Base-by-base conservation (phyloP, 495 filamentous ascomycete species). In the Aspergillus leporis region DNA sequence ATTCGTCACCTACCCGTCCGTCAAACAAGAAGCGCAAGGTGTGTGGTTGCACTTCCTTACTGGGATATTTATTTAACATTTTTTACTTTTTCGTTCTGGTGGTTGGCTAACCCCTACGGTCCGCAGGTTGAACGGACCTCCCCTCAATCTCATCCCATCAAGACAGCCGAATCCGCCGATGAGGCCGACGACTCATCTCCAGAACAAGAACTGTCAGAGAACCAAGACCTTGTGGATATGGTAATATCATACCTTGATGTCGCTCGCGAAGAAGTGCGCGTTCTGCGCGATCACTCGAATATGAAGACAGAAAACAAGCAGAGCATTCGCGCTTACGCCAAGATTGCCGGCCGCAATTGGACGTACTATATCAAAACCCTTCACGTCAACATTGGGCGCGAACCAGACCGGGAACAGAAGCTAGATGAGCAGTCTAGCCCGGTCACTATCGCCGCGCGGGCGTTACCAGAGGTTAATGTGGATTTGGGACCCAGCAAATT, bases 401-500 rank as follows among this genome's bases (percentile, higher is more conserved):
- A 87, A 31, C 85, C 88, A 21, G 89, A 93, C 59, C 70, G 78
- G 46, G 77, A 78, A 53, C 74, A 70, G 61, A 70, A 72, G 53
- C 67, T 73, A 13, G 67, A 71, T 50, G 76, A 77, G 50, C 73
- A 79, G 59, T 79, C 74, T 19, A 78, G 77, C 58, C 73, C 74
- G 57, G 73, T 74, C 36, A 70, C 73, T 40, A 80, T 77, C 56
- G 74, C 70, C 32, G 73, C 75, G 52, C 73, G 74, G 49, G 72
- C 78, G 43, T 78, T 80, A 18, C 65, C 70, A 38, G 76, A 75
- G 25, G 85, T 98, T 22, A 87, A 97, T 68, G 91, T 98, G 66
- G 93, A 98, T 68, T 77, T 98, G 38, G 95, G 95, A 4, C 94
- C 94, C 2, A 92, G 87, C 75, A 96, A 97, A 70, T 85, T 90